These are phyloP conservation scores for Yarrowia sp. DNA, from an alignment of 805 yeast genomes.

Conservation along the genomic window DNA sequence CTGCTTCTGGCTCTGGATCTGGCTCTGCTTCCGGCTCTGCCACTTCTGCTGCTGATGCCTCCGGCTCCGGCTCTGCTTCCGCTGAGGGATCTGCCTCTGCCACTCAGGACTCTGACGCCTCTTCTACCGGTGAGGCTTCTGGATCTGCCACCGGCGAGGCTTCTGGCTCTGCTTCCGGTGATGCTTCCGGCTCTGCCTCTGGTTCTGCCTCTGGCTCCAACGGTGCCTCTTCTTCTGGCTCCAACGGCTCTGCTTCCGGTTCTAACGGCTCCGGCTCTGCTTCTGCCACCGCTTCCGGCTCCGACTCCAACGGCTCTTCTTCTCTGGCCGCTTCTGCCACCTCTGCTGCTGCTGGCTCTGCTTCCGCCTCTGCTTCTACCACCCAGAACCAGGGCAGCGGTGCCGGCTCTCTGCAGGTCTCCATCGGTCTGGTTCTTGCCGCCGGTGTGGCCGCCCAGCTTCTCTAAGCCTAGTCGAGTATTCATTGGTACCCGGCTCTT, in stretches of 20 bases:
- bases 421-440: constrained; percentile 35
- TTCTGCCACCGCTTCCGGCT: constrained; percentile 9
- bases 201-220: background rate
- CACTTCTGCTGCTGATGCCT: background rate
- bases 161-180: background rate
- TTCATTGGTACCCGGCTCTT: constrained; percentile 5
- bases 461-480: constrained; percentile 22
- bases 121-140: background rate
- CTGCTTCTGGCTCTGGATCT: constrained; percentile 12
- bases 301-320: background rate
- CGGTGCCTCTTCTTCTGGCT: background rate
- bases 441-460: constrained; percentile 38
- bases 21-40: constrained; percentile 13
- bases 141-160: background rate
- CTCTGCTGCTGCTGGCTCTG: constrained; percentile 1
- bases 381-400: constrained; percentile 22
- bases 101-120: background rate
- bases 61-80: constrained; percentile 10
- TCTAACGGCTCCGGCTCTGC: background rate
- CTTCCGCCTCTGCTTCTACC: constrained; percentile 7
- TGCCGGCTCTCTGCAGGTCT: constrained; percentile 18
- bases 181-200: background rate
- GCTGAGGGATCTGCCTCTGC: constrained; percentile 1
- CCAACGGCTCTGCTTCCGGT: constrained; percentile 6
- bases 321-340: constrained; percentile 18